A percentile compares a stretch with the other conserved stretches of the same genome.
Evolutionary conservation across 2,329 filamentous ascomycete species (phyloP).

Genomic region (Chrysoporthe austroafricana): DNA sequence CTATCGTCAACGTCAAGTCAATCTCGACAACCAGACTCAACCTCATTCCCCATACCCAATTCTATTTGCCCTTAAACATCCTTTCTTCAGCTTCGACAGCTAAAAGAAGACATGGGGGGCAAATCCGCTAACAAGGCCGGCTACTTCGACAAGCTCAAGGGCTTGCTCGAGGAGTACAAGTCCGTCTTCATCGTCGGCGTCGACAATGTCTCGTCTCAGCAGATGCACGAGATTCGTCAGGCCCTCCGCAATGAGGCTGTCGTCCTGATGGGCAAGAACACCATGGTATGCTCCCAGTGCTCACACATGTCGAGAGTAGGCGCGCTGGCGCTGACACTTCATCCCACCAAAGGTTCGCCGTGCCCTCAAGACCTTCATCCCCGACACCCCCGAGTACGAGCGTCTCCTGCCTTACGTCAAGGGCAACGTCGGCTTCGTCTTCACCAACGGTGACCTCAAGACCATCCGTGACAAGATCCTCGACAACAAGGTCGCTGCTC

Average conservation of each 20-base stretch:
- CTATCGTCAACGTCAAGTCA: slow-evolving; percentile 25
- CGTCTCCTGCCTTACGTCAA: slow-evolving; percentile 93
- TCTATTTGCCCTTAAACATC: slow-evolving; percentile 88
- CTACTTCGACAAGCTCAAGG: slow-evolving; percentile 99
- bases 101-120: slow-evolving; percentile 98
- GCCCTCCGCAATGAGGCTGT: slow-evolving; percentile 89
- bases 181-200: slow-evolving; percentile 97
- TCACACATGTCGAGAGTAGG: background rate
- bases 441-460: slow-evolving; percentile 98
- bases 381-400: slow-evolving; percentile 95
- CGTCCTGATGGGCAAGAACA: slow-evolving; percentile 99
- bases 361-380: slow-evolving; percentile 92
- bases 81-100: slow-evolving; percentile 72
- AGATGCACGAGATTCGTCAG: slow-evolving; percentile 99
- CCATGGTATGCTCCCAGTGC: slow-evolving; percentile 73
- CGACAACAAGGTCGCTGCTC: slow-evolving; percentile 94
- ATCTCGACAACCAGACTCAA: slow-evolving; percentile 29
- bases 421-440: slow-evolving; percentile 99
- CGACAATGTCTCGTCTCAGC: slow-evolving; percentile 99
- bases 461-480: slow-evolving; percentile 90
- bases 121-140: slow-evolving; percentile 89
- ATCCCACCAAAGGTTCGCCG: slow-evolving; percentile 74
- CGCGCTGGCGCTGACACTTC: background rate
- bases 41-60: slow-evolving; percentile 14
- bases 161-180: slow-evolving; percentile 92